Evolutionary conservation across 2,329 filamentous ascomycete genomes (phyloP), one percentile per base, ranked within the genome.

Genomic region (Pyrenochaeta sp.): DNA sequence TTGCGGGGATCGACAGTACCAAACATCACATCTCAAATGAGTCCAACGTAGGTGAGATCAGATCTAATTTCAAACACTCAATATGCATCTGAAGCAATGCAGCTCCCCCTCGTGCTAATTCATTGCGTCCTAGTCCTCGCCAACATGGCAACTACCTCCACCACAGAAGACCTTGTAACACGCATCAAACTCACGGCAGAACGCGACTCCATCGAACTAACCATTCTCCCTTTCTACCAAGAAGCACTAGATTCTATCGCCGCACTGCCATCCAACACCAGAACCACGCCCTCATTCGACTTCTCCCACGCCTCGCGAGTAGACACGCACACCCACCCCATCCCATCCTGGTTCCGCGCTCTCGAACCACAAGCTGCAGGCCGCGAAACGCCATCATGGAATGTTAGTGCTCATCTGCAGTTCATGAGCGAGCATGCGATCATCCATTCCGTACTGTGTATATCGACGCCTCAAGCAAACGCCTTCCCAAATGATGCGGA

Each of bases 301-400:
- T 72, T 71, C 51, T 48, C 28, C 10, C 55, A 54, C 10, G 70
- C 71, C 19, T 66, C 59, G 8, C 64, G 69, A 13, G 70, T 78
- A 49, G 76, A 78, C 56, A 73, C 74, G 0, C 76, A 78, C 56
- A 73, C 70, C 9, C 76, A 78, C 51, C 71, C 74, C 27, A 72
- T 78, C 5, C 74, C 76, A 2, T 50, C 63, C 3, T 77, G 72
- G 69, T 78, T 77, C 57, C 69, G 71, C 8, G 58, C 56, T 36
- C 68, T 78, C 22, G 69, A 76, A 36, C 68, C 71, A 3, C 59
- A 65, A 3, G 71, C 74, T n/a, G 76, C 72, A 36, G 76, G 70
- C 27, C 73, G 71, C 40, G 65, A 58, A 52, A 77, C 74, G 12
- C 76, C 76, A 0, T 56, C 61, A 0, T 78, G 76, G 76, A 64